These are phyloP conservation scores for Hondaea fermentalgiana DNA, from an alignment of 108 stramenopile genomes.

Conservation along the genomic window DNA sequence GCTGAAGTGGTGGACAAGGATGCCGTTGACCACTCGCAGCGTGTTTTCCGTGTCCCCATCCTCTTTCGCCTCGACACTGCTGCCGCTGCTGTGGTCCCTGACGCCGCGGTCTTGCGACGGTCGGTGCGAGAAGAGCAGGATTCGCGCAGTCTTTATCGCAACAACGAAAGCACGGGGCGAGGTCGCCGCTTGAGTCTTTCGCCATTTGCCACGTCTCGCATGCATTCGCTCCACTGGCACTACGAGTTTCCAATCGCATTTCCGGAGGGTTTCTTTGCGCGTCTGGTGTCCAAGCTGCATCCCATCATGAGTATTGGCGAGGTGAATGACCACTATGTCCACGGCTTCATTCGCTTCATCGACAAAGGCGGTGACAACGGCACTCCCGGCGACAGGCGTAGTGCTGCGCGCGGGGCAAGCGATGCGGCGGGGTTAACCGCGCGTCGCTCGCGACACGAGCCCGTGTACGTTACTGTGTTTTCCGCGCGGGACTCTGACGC, in stretches of 20 bases:
- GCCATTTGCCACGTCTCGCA: not conserved
- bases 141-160: not conserved
- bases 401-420: too few species aligned
- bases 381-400: too few species aligned
- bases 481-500: not conserved
- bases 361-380: not conserved
- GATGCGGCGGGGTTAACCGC: too few species aligned
- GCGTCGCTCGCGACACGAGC: not conserved
- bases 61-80: not conserved
- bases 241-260: not conserved
- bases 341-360: not conserved
- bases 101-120: not conserved
- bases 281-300: not conserved
- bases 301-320: not conserved
- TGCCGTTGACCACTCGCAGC: not conserved
- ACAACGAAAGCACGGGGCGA: not conserved
- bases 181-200: not conserved
- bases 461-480: not conserved
- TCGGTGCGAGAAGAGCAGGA: not conserved
- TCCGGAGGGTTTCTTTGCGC: not conserved
- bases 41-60: not conserved
- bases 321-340: not conserved
- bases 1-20: not conserved
- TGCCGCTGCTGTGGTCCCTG: not conserved
- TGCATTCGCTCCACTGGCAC: not conserved